Conservation (phyloP, 441 rosid species). For the Aleurites moluccanus region DNA sequence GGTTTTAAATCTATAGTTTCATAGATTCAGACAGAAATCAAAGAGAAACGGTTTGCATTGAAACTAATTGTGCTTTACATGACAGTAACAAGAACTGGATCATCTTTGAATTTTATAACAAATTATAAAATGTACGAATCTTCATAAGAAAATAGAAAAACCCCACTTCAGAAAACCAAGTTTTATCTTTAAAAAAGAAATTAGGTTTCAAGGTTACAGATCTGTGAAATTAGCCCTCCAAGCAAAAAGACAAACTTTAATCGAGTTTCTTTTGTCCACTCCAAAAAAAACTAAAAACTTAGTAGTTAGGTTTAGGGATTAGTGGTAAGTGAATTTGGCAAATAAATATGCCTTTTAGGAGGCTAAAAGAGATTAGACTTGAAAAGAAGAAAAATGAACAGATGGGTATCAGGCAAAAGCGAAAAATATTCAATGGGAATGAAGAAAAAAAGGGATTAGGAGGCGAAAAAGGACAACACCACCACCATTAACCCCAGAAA, state of each 20-base stretch:
- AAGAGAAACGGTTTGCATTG: neutral
- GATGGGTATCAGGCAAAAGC: slow-evolving; percentile 11
- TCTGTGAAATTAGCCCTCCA: slow-evolving; percentile 29
- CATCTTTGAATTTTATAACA: neutral
- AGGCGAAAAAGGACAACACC: neutral
- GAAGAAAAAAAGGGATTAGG: neutral
- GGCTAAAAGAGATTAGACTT: slow-evolving; percentile 4
- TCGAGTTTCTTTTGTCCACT: neutral
- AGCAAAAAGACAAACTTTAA: slow-evolving; percentile 27
- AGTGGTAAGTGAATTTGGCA: slow-evolving; percentile 2
- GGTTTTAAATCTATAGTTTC: slow-evolving; percentile 24
- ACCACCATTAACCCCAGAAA: neutral
- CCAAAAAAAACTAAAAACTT: neutral
- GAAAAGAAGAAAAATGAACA: neutral
- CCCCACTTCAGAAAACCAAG: slow-evolving; percentile 14
- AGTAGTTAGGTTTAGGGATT: slow-evolving; percentile 5
- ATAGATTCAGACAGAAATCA: neutral
- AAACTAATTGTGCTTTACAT: neutral
- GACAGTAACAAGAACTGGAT: neutral
- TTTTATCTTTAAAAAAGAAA: slow-evolving; percentile 10
- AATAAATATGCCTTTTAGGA: slow-evolving; percentile 11
- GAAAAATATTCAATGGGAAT: neutral
- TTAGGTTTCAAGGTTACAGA: slow-evolving; percentile 27
- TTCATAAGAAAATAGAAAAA: neutral
- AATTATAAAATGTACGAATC: neutral